phyloP scores from a whole-genome alignment of 1,139 yeast genomes.

The Tardiomyces digboiensis region DNA sequence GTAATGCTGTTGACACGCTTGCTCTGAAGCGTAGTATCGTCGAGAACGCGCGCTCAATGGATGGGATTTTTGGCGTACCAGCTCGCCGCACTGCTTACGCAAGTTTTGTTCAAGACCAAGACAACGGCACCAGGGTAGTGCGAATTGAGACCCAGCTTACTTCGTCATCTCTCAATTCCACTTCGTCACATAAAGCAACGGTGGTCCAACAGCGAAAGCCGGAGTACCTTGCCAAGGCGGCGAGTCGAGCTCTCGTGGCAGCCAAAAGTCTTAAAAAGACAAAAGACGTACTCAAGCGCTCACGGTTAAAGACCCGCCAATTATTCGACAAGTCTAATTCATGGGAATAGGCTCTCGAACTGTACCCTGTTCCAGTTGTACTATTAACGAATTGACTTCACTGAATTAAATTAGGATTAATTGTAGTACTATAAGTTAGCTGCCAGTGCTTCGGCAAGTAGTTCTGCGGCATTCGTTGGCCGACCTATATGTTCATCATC shows the following conservation, averaged over 20 bases:
- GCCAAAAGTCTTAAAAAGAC: background rate
- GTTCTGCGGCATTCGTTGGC: background rate
- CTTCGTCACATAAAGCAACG: background rate
- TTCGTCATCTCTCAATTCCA: background rate
- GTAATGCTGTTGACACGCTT: background rate
- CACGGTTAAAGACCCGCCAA: background rate
- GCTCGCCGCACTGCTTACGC: background rate
- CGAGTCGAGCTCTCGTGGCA: background rate
- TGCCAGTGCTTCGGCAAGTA: conserved; percentile 1
- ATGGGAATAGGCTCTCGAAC: background rate
- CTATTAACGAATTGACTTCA: background rate
- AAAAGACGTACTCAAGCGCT: background rate
- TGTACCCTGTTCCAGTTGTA: background rate
- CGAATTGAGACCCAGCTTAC: background rate
- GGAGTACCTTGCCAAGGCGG: background rate
- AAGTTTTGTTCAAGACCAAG: background rate
- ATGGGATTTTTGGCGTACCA: background rate
- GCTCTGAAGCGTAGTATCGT: background rate
- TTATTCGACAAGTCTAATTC: background rate
- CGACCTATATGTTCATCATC: no score
- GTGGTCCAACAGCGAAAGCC: background rate
- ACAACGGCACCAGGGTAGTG: background rate
- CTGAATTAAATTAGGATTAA: no score
- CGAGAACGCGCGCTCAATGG: background rate
- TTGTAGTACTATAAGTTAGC: background rate